Conservation (phyloP, 805 yeast genomes). For the Saccharomycopsis sp. region DNA sequence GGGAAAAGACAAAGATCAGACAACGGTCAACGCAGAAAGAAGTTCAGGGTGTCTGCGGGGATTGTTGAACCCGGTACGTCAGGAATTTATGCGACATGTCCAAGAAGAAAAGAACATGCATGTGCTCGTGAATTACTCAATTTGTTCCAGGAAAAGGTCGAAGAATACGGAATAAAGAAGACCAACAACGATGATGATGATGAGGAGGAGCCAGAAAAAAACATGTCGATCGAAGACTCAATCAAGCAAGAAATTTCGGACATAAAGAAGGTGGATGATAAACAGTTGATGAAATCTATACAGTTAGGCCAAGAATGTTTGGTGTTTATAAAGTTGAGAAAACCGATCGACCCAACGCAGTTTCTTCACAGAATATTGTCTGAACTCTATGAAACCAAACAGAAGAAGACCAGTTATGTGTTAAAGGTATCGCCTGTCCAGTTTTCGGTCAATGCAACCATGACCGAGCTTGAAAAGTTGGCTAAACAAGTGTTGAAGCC, state of each 20-base stretch:
- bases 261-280: constrained; percentile 37
- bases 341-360: constrained; percentile 71
- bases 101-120: constrained; percentile 68
- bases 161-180: constrained; percentile 38
- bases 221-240: constrained; percentile 65
- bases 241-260: constrained; percentile 65
- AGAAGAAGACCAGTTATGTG: constrained; percentile 62
- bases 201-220: constrained; percentile 27
- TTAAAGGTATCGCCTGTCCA: constrained; percentile 80
- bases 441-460: constrained; percentile 62
- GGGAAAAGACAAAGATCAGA: background rate
- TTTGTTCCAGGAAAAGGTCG: constrained; percentile 49
- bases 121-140: constrained; percentile 68
- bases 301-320: constrained; percentile 77
- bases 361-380: constrained; percentile 60
- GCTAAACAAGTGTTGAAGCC: constrained; percentile 56
- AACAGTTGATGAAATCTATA: constrained; percentile 48
- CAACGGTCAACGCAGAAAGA: constrained; percentile 39
- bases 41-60: constrained; percentile 41
- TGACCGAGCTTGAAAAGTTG: constrained; percentile 58
- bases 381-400: constrained; percentile 44
- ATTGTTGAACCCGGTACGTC: constrained; percentile 76
- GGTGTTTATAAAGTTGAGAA: constrained; percentile 72
- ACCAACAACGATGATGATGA: constrained; percentile 22
- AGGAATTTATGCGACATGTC: constrained; percentile 88